These are phyloP conservation scores for Dictyostelium citrinum DNA, from an alignment of 78 protist species.

Conservation along the genomic window DNA sequence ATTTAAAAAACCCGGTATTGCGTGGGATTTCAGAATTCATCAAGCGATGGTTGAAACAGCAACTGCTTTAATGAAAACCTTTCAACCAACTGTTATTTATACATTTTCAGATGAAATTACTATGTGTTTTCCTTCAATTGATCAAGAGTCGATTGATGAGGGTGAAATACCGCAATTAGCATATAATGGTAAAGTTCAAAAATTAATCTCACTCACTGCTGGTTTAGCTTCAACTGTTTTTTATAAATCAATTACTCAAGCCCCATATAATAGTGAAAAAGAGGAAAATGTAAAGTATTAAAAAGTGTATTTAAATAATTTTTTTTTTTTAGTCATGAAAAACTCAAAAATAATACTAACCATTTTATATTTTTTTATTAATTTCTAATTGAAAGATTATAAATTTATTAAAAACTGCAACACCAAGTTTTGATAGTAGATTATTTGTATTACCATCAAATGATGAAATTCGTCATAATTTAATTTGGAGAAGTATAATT, in stretches of 20 bases:
- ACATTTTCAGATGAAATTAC: constrained; percentile 82
- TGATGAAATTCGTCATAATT: constrained; percentile 50
- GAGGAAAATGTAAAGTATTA: neutral
- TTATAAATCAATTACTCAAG: constrained; percentile 27
- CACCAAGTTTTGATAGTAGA: constrained; percentile 61
- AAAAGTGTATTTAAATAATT: neutral
- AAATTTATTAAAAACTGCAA: neutral
- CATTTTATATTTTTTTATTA: too few relatives aligned
- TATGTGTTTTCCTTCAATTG: constrained; percentile 47
- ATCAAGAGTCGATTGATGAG: neutral
- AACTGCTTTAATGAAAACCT: constrained; percentile 21
- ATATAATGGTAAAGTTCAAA: constrained; percentile 52
- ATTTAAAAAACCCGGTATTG: constrained; percentile 21
- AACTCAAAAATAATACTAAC: too few relatives aligned
- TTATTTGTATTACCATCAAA: constrained; percentile 55
- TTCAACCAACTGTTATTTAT: constrained; percentile 38
- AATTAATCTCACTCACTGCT: constrained; percentile 55
- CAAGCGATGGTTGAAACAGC: constrained; percentile 80
- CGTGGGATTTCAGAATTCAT: constrained; percentile 77
- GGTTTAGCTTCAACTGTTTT: constrained; percentile 68
- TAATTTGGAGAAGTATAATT: constrained; percentile 63
- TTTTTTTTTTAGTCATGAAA: neutral
- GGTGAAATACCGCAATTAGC: neutral
- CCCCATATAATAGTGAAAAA: neutral
- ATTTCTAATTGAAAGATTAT: neutral